Percentiles rank a stretch among this genome's conserved stretches.
Conservation (phyloP, 129 eudicot species). For the Cynara cardunculus region DNA sequence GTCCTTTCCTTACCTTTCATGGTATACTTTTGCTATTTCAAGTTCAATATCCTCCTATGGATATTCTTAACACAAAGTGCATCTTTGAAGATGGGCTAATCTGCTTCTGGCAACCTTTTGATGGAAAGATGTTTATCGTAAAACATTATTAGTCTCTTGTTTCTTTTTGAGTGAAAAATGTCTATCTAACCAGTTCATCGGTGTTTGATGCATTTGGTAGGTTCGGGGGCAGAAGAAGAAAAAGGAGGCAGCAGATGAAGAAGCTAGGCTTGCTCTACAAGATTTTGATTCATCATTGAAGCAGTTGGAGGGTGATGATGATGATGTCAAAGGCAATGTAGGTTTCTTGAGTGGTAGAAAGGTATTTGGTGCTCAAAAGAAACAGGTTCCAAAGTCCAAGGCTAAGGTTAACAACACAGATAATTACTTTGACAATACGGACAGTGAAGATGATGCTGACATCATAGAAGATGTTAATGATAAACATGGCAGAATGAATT, state of each 20-base stretch:
- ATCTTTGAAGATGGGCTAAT: background rate
- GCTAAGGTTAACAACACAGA: conserved; percentile 39
- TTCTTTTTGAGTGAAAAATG: background rate
- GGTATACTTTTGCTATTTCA: conserved; percentile 44
- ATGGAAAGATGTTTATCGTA: background rate
- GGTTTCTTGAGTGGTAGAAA: conserved; percentile 60
- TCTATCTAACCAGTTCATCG: background rate
- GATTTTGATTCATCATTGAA: conserved; percentile 67
- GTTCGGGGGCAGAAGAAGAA: conserved; percentile 82
- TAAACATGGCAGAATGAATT: conserved; percentile 29
- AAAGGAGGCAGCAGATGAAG: conserved; percentile 84
- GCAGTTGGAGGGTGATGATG: conserved; percentile 50
- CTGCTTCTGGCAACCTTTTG: background rate
- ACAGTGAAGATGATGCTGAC: conserved; percentile 71
- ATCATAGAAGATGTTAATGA: conserved; percentile 35
- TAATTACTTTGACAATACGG: conserved; percentile 61
- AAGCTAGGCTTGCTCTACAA: conserved; percentile 79
- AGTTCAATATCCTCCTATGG: background rate
- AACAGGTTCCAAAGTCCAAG: conserved; percentile 44
- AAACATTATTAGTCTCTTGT: too few relatives aligned
- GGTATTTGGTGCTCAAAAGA: conserved; percentile 70
- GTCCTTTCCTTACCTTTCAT: conserved; percentile 90
- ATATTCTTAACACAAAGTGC: background rate
- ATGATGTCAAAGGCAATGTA: conserved; percentile 21
- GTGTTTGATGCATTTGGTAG: conserved; percentile 38